Evolutionary conservation across 495 filamentous ascomycete genomes (phyloP).

Genomic region (Xylaria acuta): DNA sequence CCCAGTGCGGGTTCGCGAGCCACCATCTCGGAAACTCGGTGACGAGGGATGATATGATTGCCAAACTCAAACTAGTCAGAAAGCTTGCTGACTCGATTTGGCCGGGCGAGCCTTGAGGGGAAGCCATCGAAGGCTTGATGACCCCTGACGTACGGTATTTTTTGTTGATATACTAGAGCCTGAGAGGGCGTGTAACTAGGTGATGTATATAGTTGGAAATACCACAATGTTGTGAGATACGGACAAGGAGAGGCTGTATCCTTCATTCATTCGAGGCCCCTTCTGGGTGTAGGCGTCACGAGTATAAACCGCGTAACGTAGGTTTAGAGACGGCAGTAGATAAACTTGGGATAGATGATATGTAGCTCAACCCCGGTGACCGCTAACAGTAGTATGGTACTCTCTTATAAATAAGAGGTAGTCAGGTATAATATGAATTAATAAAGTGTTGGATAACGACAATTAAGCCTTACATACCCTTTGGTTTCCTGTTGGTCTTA

Average conservation of each 20-base stretch:
- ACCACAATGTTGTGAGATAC: not conserved
- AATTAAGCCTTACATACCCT: not conserved
- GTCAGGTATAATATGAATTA: no score
- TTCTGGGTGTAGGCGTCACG: not conserved
- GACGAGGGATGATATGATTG: constrained; percentile 66
- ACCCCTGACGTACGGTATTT: not conserved
- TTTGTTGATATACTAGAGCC: not conserved
- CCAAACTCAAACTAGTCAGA: constrained; percentile 66
- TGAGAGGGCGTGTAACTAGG: not conserved
- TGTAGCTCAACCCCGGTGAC: not conserved
- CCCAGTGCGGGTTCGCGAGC: constrained; percentile 74
- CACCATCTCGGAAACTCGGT: constrained; percentile 67
- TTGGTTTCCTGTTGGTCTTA: not conserved
- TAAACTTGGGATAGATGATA: not conserved
- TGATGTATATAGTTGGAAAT: constrained; percentile 17
- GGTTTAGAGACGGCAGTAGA: not conserved
- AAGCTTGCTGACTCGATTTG: constrained; percentile 68
- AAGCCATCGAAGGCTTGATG: not conserved
- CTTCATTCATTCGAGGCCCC: not conserved
- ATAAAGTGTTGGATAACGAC: not conserved
- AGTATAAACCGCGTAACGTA: no score
- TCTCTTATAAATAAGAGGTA: no score
- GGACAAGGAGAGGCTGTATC: not conserved
- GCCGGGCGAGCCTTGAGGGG: constrained; percentile 60
- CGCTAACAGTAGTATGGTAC: no score